Evolutionary conservation across 2,329 filamentous ascomycete species (phyloP).

Genomic region (Phaeosphaeriaceae sp.): DNA sequence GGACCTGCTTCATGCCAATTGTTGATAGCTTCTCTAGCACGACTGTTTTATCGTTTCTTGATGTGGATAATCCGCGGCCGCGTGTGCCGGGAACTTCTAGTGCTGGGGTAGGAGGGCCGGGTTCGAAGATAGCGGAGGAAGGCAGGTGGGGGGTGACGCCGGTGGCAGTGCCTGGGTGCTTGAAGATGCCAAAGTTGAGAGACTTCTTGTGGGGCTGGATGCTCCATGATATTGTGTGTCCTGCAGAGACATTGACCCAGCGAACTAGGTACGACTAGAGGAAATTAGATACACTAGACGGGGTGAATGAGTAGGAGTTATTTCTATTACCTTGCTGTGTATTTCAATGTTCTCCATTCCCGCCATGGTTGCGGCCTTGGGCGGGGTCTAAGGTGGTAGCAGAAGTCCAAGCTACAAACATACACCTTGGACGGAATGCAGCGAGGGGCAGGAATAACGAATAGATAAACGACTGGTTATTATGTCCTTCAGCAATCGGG

Average conservation of each 20-base stretch:
- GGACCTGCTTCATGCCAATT: constrained; percentile 67
- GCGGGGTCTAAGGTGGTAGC: constrained; percentile 12
- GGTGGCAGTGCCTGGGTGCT: constrained; percentile 81
- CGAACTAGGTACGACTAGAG: constrained; percentile 92
- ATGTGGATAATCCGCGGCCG: constrained; percentile 59
- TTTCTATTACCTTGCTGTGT: constrained; percentile 82
- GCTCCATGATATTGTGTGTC: constrained; percentile 95
- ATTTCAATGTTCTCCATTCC: constrained; percentile 97
- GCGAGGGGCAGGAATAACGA: constrained; percentile 5
- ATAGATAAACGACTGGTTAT: constrained; percentile 1
- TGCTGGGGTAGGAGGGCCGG: constrained; percentile 43
- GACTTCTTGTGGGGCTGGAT: constrained; percentile 98
- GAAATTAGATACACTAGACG: constrained; percentile 22
- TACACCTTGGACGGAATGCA: too few relatives aligned
- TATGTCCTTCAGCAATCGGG: constrained; percentile 18
- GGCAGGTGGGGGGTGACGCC: constrained; percentile 51
- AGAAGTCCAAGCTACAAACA: not conserved
- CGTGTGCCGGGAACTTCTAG: constrained; percentile 63
- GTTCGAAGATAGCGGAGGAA: constrained; percentile 38
- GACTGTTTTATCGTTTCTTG: constrained; percentile 72
- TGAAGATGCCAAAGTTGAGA: constrained; percentile 97
- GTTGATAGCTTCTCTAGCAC: constrained; percentile 69
- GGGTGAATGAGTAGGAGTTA: not conserved
- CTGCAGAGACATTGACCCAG: constrained; percentile 91
- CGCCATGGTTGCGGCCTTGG: constrained; percentile 65